phyloP scores from a whole-genome alignment of 164 flowering plant species.

The Pachysandra terminalis region DNA sequence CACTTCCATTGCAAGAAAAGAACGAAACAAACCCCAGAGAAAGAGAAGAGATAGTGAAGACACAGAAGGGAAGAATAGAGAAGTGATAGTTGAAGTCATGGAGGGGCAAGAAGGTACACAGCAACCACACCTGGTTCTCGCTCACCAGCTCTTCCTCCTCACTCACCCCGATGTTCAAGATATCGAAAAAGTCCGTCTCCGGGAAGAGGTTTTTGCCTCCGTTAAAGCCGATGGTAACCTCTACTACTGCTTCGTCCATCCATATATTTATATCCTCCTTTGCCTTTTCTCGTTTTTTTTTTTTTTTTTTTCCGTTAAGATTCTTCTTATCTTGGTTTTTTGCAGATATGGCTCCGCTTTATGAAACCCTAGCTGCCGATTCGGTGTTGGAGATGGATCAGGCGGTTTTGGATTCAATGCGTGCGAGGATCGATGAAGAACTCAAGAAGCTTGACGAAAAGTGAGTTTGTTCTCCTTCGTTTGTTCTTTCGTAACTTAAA shows the following conservation, averaged over 20 bases:
- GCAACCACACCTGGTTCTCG: conserved; percentile 63
- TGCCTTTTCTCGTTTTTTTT: neutral
- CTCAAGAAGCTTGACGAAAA: conserved; percentile 85
- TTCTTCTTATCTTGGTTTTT: neutral
- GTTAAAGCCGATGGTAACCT: conserved; percentile 61
- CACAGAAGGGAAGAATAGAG: no score
- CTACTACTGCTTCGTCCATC: neutral
- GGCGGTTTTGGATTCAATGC: conserved; percentile 66
- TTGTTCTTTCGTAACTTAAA: neutral
- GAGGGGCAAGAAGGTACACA: conserved; percentile 70
- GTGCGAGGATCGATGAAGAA: conserved; percentile 66
- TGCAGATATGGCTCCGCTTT: conserved; percentile 80
- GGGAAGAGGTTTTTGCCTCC: conserved; percentile 60
- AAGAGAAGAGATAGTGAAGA: neutral
- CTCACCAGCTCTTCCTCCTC: conserved; percentile 75
- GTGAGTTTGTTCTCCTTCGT: conserved; percentile 38
- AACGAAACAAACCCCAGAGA: neutral
- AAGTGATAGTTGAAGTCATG: conserved; percentile 30
- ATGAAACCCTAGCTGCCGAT: conserved; percentile 54
- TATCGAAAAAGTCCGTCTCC: conserved; percentile 81
- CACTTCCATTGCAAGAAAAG: no score
- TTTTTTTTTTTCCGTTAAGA: neutral
- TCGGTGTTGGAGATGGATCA: conserved; percentile 68
- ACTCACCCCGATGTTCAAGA: conserved; percentile 75
- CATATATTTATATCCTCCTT: no score